These are phyloP conservation scores for Parachlorella kessleri DNA, from an alignment of 139 green algal genomes.

Conservation along the genomic window DNA sequence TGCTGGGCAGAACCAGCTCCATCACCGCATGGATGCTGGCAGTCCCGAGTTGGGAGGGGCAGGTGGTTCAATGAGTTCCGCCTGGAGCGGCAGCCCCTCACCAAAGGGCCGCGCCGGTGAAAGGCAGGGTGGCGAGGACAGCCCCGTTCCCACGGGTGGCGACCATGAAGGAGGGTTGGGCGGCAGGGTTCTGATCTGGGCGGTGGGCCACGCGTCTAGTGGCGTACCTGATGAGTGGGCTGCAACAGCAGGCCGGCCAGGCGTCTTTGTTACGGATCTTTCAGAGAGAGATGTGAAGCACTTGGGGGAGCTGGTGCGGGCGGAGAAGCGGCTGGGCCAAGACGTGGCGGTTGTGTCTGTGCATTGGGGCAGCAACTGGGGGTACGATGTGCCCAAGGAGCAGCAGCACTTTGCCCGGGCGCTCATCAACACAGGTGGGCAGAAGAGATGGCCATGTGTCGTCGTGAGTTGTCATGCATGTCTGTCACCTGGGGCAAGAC, in stretches of 20 bases:
- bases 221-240: conserved; percentile 16
- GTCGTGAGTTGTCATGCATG: too few relatives aligned
- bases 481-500: too few relatives aligned
- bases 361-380: conserved; percentile 32
- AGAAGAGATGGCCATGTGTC: neutral
- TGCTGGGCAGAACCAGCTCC: too few relatives aligned
- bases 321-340: conserved; percentile 1
- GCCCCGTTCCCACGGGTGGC: too few relatives aligned
- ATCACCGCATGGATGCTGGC: too few relatives aligned
- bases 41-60: too few relatives aligned
- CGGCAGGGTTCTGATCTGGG: conserved; percentile 22
- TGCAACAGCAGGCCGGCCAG: neutral
- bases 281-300: conserved; percentile 1
- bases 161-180: too few relatives aligned
- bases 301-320: conserved; percentile 7
- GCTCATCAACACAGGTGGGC: conserved; percentile 15
- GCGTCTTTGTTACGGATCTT: conserved; percentile 10
- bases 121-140: too few relatives aligned
- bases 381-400: conserved; percentile 1
- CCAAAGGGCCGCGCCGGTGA: too few relatives aligned
- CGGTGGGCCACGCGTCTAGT: conserved; percentile 7
- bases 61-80: too few relatives aligned
- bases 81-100: too few relatives aligned
- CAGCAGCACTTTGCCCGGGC: conserved; percentile 24
- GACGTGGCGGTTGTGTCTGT: conserved; percentile 26